Percentiles rank a stretch among this genome's conserved stretches.
phyloP scores from a whole-genome alignment of 331 rosid species.

The Erythrophleum ivorense region DNA sequence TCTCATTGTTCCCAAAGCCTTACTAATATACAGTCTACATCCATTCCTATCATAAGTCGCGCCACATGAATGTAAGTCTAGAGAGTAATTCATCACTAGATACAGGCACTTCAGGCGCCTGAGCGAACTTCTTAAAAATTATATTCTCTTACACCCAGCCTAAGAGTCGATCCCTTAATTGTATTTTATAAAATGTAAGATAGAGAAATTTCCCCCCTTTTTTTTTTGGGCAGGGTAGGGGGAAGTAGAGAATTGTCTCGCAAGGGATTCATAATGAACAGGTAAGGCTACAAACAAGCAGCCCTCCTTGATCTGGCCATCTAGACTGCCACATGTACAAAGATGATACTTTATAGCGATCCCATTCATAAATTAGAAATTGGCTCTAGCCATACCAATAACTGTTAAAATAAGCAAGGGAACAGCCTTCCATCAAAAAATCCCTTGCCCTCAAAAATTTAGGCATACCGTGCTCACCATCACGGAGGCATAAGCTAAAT shows the following conservation, averaged over 20 bases:
- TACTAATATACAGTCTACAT: neutral
- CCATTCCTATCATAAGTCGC: neutral
- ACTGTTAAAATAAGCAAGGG: conserved; percentile 33
- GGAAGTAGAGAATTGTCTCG: neutral
- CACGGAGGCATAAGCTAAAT: conserved; percentile 22
- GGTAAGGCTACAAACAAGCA: conserved; percentile 29
- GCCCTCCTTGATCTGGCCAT: conserved; percentile 27
- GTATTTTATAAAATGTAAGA: neutral
- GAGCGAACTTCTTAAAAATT: neutral
- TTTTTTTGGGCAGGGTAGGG: neutral
- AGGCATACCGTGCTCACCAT: conserved; percentile 41
- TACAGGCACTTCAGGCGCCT: neutral
- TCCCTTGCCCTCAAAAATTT: conserved; percentile 34
- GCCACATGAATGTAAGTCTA: neutral
- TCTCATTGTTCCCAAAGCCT: neutral
- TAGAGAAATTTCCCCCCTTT: neutral
- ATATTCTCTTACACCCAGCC: neutral
- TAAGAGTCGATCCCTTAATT: neutral
- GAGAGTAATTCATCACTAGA: neutral
- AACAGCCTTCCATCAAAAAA: conserved; percentile 33
- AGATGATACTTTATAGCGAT: conserved; percentile 37
- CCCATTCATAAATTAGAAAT: conserved; percentile 33
- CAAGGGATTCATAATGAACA: conserved; percentile 35
- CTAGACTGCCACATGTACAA: conserved; percentile 44
- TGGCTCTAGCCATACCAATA: conserved; percentile 42